phyloP scores from a whole-genome alignment of 495 filamentous ascomycete species.

The Tuber borchii region DNA sequence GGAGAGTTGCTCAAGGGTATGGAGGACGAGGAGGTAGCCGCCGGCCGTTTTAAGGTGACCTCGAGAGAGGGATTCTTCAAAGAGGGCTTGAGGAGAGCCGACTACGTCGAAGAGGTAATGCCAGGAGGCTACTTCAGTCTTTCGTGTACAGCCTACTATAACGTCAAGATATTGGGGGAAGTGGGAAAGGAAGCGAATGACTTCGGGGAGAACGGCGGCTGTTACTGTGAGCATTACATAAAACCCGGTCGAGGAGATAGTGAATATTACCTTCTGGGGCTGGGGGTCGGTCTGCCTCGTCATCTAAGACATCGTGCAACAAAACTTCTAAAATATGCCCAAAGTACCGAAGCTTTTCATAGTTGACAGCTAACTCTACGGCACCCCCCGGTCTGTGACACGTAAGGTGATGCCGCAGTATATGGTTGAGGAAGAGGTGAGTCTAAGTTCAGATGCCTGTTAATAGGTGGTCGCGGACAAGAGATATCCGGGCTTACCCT shows the following conservation, averaged over 20 bases:
- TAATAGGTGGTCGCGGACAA: not conserved
- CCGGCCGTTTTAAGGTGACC: slow-evolving; percentile 91
- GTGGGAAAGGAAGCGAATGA: slow-evolving; percentile 81
- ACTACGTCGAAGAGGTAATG: slow-evolving; percentile 83
- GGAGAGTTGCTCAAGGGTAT: slow-evolving; percentile 83
- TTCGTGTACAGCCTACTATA: slow-evolving; percentile 93
- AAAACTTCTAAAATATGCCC: slow-evolving; percentile 87
- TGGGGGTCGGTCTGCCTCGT: slow-evolving; percentile 76
- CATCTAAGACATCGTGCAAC: slow-evolving; percentile 86
- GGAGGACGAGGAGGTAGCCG: slow-evolving; percentile 90
- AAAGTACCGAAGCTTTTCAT: slow-evolving; percentile 68
- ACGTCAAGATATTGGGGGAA: slow-evolving; percentile 90
- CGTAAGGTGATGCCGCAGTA: slow-evolving; percentile 68
- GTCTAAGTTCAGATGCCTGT: slow-evolving; percentile 52
- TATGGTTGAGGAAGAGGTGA: slow-evolving; percentile 81
- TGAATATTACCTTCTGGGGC: slow-evolving; percentile 44
- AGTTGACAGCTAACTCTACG: slow-evolving; percentile 58
- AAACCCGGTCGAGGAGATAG: not conserved
- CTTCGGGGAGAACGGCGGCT: slow-evolving; percentile 72
- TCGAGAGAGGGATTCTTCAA: slow-evolving; percentile 78
- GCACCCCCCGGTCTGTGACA: slow-evolving; percentile 63
- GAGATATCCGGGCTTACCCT: slow-evolving; percentile 50
- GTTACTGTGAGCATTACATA: slow-evolving; percentile 1
- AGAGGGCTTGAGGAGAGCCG: slow-evolving; percentile 80
- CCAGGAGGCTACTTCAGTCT: slow-evolving; percentile 95